Evolutionary conservation across 495 filamentous ascomycete species (phyloP).

Genomic region (Clohesyomyces aquaticus): DNA sequence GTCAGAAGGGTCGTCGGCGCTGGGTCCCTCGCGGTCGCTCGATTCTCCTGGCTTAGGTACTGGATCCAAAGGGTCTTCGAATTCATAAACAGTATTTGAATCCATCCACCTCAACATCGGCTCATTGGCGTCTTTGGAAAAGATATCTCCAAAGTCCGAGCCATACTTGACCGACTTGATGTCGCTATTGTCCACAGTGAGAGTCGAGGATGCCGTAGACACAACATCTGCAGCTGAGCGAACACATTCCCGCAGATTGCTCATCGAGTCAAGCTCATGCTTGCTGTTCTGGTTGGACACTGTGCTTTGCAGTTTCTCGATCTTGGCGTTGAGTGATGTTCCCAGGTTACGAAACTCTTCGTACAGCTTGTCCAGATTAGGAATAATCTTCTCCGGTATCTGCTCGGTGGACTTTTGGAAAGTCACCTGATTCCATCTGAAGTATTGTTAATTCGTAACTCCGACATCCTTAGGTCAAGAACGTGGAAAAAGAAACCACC

Average conservation of each 20-base stretch:
- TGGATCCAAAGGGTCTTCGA: conserved; percentile 4
- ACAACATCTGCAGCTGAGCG: conserved; percentile 32
- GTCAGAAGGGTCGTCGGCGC: conserved; percentile 8
- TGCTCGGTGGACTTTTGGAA: conserved; percentile 21
- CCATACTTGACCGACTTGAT: conserved; percentile 11
- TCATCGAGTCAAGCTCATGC: conserved; percentile 20
- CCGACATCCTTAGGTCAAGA: neutral
- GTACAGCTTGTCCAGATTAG: conserved; percentile 29
- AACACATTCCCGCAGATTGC: conserved; percentile 33
- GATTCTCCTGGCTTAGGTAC: neutral
- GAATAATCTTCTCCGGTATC: conserved; percentile 20
- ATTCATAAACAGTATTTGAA: conserved; percentile 18
- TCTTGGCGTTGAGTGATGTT: conserved; percentile 14
- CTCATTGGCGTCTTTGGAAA: conserved; percentile 14
- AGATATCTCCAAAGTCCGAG: conserved; percentile 32
- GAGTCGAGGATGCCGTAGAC: conserved; percentile 30
- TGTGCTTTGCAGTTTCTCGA: conserved; percentile 19
- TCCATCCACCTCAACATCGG: conserved; percentile 24
- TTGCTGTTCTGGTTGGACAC: conserved; percentile 9
- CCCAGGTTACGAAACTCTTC: conserved; percentile 31
- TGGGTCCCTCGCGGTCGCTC: neutral
- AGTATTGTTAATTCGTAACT: neutral
- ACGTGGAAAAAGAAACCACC: neutral
- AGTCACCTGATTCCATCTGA: conserved; percentile 32
- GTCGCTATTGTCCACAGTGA: conserved; percentile 10